Evolutionary conservation across 768 basidiomycete genomes (phyloP).

Genomic region (Russula sp.): DNA sequence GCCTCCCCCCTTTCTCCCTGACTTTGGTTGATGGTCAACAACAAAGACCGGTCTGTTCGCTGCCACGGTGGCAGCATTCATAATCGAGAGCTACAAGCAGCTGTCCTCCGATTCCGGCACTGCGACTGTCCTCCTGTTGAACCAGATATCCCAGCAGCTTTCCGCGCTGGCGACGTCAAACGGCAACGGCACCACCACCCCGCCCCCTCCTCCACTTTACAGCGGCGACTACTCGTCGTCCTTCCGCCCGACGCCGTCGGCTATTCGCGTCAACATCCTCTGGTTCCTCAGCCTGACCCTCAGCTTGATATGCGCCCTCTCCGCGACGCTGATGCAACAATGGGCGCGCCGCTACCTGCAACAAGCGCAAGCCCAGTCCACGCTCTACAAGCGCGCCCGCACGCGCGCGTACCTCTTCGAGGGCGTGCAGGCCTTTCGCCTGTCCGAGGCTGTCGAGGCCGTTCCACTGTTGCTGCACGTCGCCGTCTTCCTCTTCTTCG

Average conservation of each 20-base stretch:
- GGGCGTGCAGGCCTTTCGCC: background rate
- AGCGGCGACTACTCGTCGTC: background rate
- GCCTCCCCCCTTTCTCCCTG: too few relatives aligned
- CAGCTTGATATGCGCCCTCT: slow-evolving; percentile 6
- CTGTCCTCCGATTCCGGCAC: background rate
- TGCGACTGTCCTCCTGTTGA: background rate
- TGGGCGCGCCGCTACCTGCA: slow-evolving; percentile 11
- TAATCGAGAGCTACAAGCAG: slow-evolving; percentile 12
- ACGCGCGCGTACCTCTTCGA: slow-evolving; percentile 10
- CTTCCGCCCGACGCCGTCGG: background rate
- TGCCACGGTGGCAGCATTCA: slow-evolving; percentile 12
- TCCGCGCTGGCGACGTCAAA: background rate
- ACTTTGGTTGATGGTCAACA: background rate
- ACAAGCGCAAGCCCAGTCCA: background rate
- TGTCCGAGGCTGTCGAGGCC: slow-evolving; percentile 1
- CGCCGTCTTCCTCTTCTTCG: slow-evolving; percentile 9
- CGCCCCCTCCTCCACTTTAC: background rate
- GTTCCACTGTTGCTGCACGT: slow-evolving; percentile 5
- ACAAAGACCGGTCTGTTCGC: slow-evolving; percentile 15
- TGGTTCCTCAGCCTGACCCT: slow-evolving; percentile 17
- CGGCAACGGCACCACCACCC: background rate
- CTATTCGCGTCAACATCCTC: slow-evolving; percentile 14
- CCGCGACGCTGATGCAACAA: slow-evolving; percentile 10
- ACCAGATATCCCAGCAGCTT: slow-evolving; percentile 15
- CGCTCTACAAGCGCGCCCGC: slow-evolving; percentile 1